Percentiles rank a stretch among this genome's conserved stretches.
Evolutionary conservation across 2,329 filamentous ascomycete genomes (phyloP).

Genomic region (Epichloe coenophiala): DNA sequence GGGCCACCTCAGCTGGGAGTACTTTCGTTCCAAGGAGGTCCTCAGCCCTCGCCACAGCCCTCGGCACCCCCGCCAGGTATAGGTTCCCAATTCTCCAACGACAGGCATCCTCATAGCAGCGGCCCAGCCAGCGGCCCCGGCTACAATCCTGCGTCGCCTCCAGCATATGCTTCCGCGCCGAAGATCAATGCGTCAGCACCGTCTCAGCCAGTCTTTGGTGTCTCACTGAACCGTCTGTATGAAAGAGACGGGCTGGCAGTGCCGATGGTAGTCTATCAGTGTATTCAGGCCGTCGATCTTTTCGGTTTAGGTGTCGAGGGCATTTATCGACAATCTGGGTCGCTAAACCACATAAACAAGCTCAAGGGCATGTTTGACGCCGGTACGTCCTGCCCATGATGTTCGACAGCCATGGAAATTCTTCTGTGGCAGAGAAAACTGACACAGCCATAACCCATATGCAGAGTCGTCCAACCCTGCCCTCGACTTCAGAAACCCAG

Average conservation of each 20-base stretch:
- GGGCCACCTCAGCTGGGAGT: slow-evolving; percentile 45
- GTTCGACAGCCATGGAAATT: background rate
- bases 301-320: slow-evolving; percentile 89
- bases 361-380: slow-evolving; percentile 82
- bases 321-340: slow-evolving; percentile 87
- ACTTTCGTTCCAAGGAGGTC: slow-evolving; percentile 37
- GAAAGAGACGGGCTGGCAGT: slow-evolving; percentile 77
- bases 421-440: background rate
- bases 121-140: slow-evolving; percentile 7
- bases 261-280: slow-evolving; percentile 89
- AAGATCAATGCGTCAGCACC: slow-evolving; percentile 21
- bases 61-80: slow-evolving; percentile 13
- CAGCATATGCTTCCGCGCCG: slow-evolving; percentile 14
- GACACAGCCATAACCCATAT: background rate
- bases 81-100: slow-evolving; percentile 15
- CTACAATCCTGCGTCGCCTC: slow-evolving; percentile 5
- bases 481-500: slow-evolving; percentile 87
- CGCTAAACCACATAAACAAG: slow-evolving; percentile 67
- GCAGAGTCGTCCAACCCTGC: slow-evolving; percentile 37
- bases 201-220: slow-evolving; percentile 69
- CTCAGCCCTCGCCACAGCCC: slow-evolving; percentile 16
- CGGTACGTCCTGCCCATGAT: slow-evolving; percentile 36
- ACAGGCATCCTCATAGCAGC: slow-evolving; percentile 12
- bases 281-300: slow-evolving; percentile 85
- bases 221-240: slow-evolving; percentile 68